Evolutionary conservation across 805 yeast genomes (phyloP), one percentile per base, ranked within the genome.

Genomic region (Lachancea nothofagi): DNA sequence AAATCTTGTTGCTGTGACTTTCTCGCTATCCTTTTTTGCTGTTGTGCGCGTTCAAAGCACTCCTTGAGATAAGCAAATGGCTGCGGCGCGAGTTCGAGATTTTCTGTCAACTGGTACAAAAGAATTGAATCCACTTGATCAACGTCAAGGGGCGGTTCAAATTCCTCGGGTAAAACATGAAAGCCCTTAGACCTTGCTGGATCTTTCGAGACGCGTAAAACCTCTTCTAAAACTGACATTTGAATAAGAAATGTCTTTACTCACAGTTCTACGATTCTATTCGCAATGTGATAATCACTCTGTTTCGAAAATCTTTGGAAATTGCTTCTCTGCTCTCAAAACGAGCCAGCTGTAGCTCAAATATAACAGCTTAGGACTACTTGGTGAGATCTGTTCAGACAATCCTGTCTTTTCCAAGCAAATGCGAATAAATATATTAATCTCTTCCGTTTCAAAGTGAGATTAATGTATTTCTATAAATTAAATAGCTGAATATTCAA

Each of bases 1-100:
- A 76, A 74, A 12, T 52, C 52, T 1, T 57, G 57, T 39, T 62
- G 61, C 42, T 3, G 65, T 56, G 42, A 71, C 70, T 49, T 70
- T 71, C 33, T 62, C 55, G 42, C 66, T 61, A 68, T 43, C 46
- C 80, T 66, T 51, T 66, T 78, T 28, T 43, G 52, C 25, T 50
- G 54, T 32, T 57, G 61, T 32, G 55, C 54, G n/a, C 59, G 50
- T 25, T 41, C 44, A 33, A 54, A 55, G 38, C 58, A 56, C 5
- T 45, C 51, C 33, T 57, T 61, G 34, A 60, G 36, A 40, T 62
- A 58, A 3, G 41, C 43, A 26, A 59, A 51, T 15, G 40, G 41
- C 15, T 54, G 62, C 23, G 47, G 46, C 3, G 20, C n/a, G 7
- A 59, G 29, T 6, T 13, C 22, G n/a, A 47, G 50, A 37, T 60